phyloP scores from a whole-genome alignment of 495 filamentous ascomycete species.

The Penicillium coffeae region DNA sequence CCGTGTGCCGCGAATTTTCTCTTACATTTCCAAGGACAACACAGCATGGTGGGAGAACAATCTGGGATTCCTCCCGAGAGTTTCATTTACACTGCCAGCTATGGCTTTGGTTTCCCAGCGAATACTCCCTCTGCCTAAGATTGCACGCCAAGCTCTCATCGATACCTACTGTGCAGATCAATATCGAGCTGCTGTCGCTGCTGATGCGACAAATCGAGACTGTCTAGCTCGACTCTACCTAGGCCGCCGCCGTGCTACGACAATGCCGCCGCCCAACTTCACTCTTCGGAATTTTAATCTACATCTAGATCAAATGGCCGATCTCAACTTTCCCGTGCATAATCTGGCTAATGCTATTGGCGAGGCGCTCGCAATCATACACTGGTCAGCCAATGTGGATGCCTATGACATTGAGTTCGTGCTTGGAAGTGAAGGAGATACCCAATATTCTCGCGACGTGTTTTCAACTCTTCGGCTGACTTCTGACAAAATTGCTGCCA shows the following conservation, averaged over 20 bases:
- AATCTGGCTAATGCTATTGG: constrained; percentile 30
- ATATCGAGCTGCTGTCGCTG: constrained; percentile 11
- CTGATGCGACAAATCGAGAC: constrained; percentile 29
- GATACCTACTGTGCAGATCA: constrained; percentile 23
- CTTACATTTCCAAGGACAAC: constrained; percentile 12
- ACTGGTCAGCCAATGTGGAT: constrained; percentile 37
- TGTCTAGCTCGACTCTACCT: constrained; percentile 36
- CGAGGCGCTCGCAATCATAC: constrained; percentile 34
- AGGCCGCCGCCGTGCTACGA: constrained; percentile 23
- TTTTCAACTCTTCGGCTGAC: not conserved
- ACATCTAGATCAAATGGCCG: constrained; percentile 38
- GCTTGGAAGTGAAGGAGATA: constrained; percentile 22
- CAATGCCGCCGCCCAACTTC: constrained; percentile 16
- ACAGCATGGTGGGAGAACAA: constrained; percentile 22
- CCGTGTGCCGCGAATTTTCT: constrained; percentile 5
- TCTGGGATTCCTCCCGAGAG: constrained; percentile 12
- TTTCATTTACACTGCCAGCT: constrained; percentile 13
- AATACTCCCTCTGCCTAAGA: constrained; percentile 32
- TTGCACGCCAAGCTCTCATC: constrained; percentile 24
- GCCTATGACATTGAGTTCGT: constrained; percentile 46
- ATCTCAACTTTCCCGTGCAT: constrained; percentile 13
- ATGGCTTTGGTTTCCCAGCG: constrained; percentile 27
- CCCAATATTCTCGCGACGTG: not conserved
- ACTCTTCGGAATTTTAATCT: constrained; percentile 42
- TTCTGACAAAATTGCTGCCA: not conserved